Base-by-base conservation (phyloP, 2,329 filamentous ascomycete genomes). In the Didymella arachidicola region DNA sequence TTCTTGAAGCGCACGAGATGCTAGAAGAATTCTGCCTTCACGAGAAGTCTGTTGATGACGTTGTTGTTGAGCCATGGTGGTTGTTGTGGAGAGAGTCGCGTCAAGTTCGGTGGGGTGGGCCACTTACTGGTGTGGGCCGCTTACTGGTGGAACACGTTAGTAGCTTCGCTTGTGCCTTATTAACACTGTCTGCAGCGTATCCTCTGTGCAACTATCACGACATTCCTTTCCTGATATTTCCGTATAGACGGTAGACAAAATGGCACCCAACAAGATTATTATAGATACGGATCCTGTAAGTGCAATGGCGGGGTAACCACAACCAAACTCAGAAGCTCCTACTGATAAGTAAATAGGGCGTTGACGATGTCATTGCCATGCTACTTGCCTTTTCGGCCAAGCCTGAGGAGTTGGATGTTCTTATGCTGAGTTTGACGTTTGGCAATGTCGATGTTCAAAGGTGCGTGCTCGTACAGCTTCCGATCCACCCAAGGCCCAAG, bases 231-330 rank as follows among this genome's bases (percentile, higher is more conserved):
- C 22, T 22, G 19, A 30, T 39, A 36, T 43, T 38, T 19, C 45
- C 1, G 34, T 44, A 44, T 44, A 32, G 34, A 48, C 46, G 39
- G 26, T 34, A 55, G 30, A 49, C 29, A 74, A 49, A 12, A 81
- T 82, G 79, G 72, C 78, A 2, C 76, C 78, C 4, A 78, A 78
- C 46, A 80, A 89, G 71, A 89, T 99, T 67, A 97, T 99, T 70
- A 95, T 99, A 71, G 95, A 99, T 74, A 98, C 94, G 2, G 95
- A 98, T 75, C 94, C 94, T 80, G 93, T 91, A 82, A 66, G 76
- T 68, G 30, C 36, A 3, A 4, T 42, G 26, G 63, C 53, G 64
- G 62, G 63, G 65, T 49, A 58, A 30, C 27, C 41, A 10, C 12
- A 22, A 10, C 10, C 16, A 34, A 43, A 4, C 19, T n/a, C 30